These are phyloP conservation scores for Canariomyces notabilis DNA, from an alignment of 2,329 filamentous ascomycete genomes.

Conservation along the genomic window DNA sequence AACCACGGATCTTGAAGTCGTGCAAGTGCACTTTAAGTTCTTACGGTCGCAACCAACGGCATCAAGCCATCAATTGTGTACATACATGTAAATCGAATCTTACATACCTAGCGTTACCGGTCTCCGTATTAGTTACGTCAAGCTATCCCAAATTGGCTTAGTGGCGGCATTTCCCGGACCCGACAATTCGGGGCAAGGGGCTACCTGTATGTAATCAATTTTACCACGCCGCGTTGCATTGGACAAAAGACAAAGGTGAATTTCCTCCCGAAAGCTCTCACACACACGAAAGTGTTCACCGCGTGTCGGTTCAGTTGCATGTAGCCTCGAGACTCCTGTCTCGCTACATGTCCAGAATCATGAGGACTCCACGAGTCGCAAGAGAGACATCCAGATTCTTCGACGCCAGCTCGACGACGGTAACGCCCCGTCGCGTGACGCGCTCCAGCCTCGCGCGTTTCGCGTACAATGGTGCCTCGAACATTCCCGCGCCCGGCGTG, in stretches of 20 bases:
- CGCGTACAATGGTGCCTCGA: slow-evolving; percentile 30
- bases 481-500: slow-evolving; percentile 20
- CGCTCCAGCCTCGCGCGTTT: slow-evolving; percentile 47
- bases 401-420: slow-evolving; percentile 37
- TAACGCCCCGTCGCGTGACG: slow-evolving; percentile 42
- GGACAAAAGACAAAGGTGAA: not conserved
- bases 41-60: no score
- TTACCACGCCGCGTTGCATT: not conserved
- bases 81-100: no score
- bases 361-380: slow-evolving; percentile 55
- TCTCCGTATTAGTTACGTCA: no score
- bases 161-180: slow-evolving; percentile 5
- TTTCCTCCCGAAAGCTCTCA: not conserved
- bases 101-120: no score
- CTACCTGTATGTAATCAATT: no score
- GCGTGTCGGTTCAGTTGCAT: no score
- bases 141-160: not conserved
- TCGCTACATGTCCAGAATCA: slow-evolving; percentile 29
- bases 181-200: slow-evolving; percentile 9
- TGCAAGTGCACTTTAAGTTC: no score
- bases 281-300: not conserved
- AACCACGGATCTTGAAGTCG: no score
- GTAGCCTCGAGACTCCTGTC: no score
- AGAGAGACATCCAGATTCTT: slow-evolving; percentile 55
- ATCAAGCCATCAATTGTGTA: no score